Conservation (phyloP, 2,329 filamentous ascomycete genomes). For the Penicillium brevicompactum region DNA sequence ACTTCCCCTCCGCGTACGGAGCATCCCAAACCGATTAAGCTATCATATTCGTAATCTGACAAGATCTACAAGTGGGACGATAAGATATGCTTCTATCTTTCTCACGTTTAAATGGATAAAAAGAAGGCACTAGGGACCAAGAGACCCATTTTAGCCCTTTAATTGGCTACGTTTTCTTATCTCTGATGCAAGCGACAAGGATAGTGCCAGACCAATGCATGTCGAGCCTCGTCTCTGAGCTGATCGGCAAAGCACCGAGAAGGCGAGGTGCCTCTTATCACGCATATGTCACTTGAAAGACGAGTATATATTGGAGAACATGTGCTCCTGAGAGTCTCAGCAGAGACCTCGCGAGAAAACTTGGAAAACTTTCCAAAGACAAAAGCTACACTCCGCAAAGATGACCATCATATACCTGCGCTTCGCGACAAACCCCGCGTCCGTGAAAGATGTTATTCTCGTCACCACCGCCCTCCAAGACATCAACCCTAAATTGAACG, state of each 20-base stretch:
- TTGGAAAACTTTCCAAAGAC: not conserved
- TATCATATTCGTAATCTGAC: not conserved
- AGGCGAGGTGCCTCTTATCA: not conserved
- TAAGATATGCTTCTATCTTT: not conserved
- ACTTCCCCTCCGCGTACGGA: not conserved
- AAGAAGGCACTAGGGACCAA: not conserved
- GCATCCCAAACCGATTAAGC: not conserved
- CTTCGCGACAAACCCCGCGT: not conserved
- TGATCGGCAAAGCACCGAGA: not conserved
- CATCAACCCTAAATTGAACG: not conserved
- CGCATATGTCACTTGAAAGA: not conserved
- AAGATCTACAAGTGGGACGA: not conserved
- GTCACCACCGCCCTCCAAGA: not conserved
- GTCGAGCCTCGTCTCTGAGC: not conserved
- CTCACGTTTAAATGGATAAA: not conserved
- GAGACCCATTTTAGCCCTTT: not conserved
- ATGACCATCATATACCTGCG: not conserved
- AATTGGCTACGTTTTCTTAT: not conserved
- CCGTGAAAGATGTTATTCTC: not conserved
- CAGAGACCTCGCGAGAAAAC: too few relatives aligned
- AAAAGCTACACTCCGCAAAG: not conserved
- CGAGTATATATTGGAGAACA: not conserved
- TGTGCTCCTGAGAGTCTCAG: too few relatives aligned
- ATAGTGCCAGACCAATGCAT: not conserved
- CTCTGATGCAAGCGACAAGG: not conserved